Evolutionary conservation across 192 early-diverging fungal species (phyloP), one percentile per base, ranked within the genome.

Genomic region (Funneliformis mosseae): DNA sequence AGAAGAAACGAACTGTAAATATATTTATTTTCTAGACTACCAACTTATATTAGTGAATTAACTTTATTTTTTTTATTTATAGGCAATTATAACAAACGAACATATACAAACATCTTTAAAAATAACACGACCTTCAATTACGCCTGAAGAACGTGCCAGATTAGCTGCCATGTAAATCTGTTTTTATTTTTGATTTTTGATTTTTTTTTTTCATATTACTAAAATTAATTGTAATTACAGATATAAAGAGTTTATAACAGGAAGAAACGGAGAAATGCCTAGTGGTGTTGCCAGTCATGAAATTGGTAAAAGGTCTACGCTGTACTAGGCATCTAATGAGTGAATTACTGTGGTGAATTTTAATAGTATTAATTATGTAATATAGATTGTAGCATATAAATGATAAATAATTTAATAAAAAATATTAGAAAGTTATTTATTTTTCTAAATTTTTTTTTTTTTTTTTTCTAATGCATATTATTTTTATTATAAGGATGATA

Each of bases 181-280:
- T 86, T 84, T 8, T 61, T 63, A n/a, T 16, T 62, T 39, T 21
- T n/a, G n/a, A n/a, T n/a, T n/a, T n/a, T n/a, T n/a, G n/a, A n/a
- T n/a, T n/a, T n/a, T n/a, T n/a, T n/a, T n/a, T n/a, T n/a, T n/a
- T n/a, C n/a, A n/a, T n/a, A n/a, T n/a, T n/a, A n/a, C n/a, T n/a
- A n/a, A n/a, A n/a, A n/a, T n/a, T n/a, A n/a, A n/a, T n/a, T n/a
- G n/a, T n/a, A 28, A 18, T 28, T 70, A 78, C 43, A 87, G 85
- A 18, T 91, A 91, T 66, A 67, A 85, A 50, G 90, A 91, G 72
- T 91, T 91, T 78, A 74, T 91, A 55, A 88, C 88, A 16, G 90
- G 89, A 63, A 84, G 90, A 42, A 91, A 87, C 10, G 90, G 90
- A 55, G 90, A 91, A 70, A 83, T 91, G 83, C 86, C 87, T 41